Evolutionary conservation across 768 basidiomycete genomes (phyloP), one percentile per base, ranked within the genome.

Genomic region (Rhizopogon vinicolor): DNA sequence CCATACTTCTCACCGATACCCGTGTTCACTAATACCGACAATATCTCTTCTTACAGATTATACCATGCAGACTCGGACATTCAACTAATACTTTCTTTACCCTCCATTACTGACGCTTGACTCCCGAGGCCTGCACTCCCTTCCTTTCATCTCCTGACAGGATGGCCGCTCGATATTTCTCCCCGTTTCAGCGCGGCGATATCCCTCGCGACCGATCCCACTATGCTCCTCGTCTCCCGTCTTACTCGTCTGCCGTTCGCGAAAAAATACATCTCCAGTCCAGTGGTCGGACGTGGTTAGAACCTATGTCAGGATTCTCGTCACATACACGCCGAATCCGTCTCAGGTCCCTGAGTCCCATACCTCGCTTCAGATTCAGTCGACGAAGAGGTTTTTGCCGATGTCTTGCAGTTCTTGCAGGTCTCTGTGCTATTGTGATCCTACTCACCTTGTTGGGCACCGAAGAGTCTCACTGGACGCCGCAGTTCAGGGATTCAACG

Each of bases 241-340:
- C 58, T 52, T 54, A 58, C 58, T 66, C 74, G 42, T 63, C 71
- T 33, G 71, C 72, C 28, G 69, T 74, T 51, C 72, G 65, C 44
- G 76, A 77, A 60, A 75, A 75, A 63, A 65, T 68, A 61, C 63
- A 66, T 52, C 57, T 64, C 62, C 65, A 71, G 22, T 54, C 64
- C 57, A 65, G 67, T 46, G 63, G 63, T 42, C 65, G 58, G 52
- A 70, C 70, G 42, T 85, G 83, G 84, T 75, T 81, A 19, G 71
- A 80, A 43, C 80, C 84, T 37, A 63, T 86, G 52, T 78, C 78
- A 46, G 60, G 86, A 42, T 79, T 87, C 49, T 81, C 85, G 41
- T 70, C 84, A 4, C 74, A 70, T 56, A 75, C 78, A 50, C 83
- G 85, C 60, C 77, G 81, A 37, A 72, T 87, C 12, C 80, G 83